Percentiles rank a stretch among this genome's conserved stretches.
phyloP scores from a whole-genome alignment of 371 early-diverging fungal genomes.

The Apophysomyces variabilis region DNA sequence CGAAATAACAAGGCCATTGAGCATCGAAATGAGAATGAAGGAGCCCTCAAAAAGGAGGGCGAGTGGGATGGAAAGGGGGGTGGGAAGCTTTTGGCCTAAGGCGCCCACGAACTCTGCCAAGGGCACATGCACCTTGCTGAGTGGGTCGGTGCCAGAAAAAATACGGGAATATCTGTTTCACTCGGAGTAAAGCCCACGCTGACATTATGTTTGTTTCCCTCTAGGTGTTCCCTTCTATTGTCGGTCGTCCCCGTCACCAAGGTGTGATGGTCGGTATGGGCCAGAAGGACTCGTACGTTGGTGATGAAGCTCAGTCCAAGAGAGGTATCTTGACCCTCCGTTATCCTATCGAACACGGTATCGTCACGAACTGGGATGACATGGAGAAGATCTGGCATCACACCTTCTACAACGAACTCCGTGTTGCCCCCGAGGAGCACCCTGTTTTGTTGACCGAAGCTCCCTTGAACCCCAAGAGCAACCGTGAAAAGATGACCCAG shows the following conservation, averaged over 20 bases:
- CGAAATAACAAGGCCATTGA: neutral
- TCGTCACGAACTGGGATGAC: conserved; percentile 99
- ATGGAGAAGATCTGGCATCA: conserved; percentile 99
- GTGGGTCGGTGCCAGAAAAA: conserved; percentile 10
- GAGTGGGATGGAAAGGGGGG: neutral
- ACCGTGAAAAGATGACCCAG: conserved; percentile 99
- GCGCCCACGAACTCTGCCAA: conserved; percentile 4
- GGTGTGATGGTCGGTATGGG: conserved; percentile 99
- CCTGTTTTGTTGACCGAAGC: conserved; percentile 99
- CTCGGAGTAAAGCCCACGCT: neutral
- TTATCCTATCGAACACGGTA: conserved; percentile 99
- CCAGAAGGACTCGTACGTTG: conserved; percentile 99
- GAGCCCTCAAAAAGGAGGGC: neutral
- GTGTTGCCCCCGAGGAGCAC: conserved; percentile 94
- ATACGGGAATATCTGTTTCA: conserved; percentile 12
- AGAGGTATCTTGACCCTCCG: conserved; percentile 99
- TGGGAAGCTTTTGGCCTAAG: neutral
- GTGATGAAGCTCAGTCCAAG: conserved; percentile 99
- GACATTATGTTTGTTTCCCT: neutral
- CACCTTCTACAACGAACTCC: conserved; percentile 91
- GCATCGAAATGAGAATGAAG: conserved; percentile 3
- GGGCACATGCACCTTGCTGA: neutral
- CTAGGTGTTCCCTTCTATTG: conserved; percentile 98
- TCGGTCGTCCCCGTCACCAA: conserved; percentile 99
- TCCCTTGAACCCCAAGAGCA: conserved; percentile 99